phyloP scores from a whole-genome alignment of 345 rosid genomes.

The Mangifera indica region DNA sequence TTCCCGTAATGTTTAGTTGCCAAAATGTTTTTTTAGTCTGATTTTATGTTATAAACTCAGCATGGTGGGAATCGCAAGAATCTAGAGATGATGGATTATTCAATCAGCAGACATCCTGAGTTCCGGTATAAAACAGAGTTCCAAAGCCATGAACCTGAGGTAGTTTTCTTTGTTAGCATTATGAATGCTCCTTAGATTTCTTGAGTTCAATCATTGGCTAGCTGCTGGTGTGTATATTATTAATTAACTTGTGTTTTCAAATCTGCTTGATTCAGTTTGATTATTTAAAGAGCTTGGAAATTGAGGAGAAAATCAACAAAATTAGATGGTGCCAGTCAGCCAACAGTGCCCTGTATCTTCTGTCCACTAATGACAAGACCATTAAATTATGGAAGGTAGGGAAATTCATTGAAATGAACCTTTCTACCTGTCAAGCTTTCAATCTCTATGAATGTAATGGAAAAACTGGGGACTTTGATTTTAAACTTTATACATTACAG shows the following conservation, averaged over 20 bases:
- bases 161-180: conserved; percentile 20
- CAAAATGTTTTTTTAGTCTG: conserved; percentile 11
- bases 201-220: background rate
- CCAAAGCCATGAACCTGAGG: conserved; percentile 98
- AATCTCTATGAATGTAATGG: background rate
- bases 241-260: conserved; percentile 15
- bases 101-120: conserved; percentile 64
- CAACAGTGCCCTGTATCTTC: conserved; percentile 77
- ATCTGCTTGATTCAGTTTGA: conserved; percentile 60
- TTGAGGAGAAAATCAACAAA: conserved; percentile 96
- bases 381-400: conserved; percentile 92
- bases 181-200: background rate
- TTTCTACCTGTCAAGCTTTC: background rate
- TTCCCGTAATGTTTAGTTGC: conserved; percentile 10
- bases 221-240: background rate
- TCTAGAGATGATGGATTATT: conserved; percentile 63
- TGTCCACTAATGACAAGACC: conserved; percentile 84
- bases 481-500: background rate
- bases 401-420: conserved; percentile 9
- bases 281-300: conserved; percentile 96
- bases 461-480: background rate
- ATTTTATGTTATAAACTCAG: conserved; percentile 34
- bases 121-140: conserved; percentile 88
- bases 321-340: conserved; percentile 93
- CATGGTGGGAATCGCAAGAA: conserved; percentile 60